Evolutionary conservation across 257 asterid genomes (phyloP).

Genomic region (Schizonepeta tenuifolia): DNA sequence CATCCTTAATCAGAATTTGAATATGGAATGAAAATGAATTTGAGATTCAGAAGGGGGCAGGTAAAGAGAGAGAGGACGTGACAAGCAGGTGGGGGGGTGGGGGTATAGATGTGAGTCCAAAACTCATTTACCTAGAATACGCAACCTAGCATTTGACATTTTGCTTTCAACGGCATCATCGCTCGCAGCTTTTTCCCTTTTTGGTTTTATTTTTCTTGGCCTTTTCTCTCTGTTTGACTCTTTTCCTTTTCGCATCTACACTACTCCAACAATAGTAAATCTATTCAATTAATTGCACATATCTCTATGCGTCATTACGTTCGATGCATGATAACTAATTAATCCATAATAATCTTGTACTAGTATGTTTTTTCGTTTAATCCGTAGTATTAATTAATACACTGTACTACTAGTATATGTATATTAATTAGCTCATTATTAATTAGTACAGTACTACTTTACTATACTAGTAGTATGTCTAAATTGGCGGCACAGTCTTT

Average conservation of each 20-base stretch:
- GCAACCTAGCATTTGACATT: constrained; percentile 86
- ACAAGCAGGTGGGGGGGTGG: constrained; percentile 17
- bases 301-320: not conserved
- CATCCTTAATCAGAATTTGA: too few relatives aligned
- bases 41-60: constrained; percentile 21
- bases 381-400: not conserved
- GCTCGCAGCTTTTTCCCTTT: constrained; percentile 37
- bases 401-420: too few relatives aligned
- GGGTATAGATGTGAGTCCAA: constrained; percentile 40
- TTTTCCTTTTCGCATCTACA: not conserved
- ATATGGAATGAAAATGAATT: too few relatives aligned
- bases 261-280: not conserved
- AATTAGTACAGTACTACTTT: too few relatives aligned
- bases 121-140: constrained; percentile 51
- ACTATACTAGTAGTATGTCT: too few relatives aligned
- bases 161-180: constrained; percentile 88
- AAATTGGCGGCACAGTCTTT: constrained; percentile 29
- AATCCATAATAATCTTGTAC: too few relatives aligned
- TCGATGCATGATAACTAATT: too few relatives aligned
- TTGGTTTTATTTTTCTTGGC: constrained; percentile 39
- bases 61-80: constrained; percentile 50
- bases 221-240: constrained; percentile 46
- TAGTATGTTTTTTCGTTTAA: too few relatives aligned
- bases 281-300: not conserved
- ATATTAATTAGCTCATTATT: not conserved